Evolutionary conservation across 192 early-diverging fungal genomes (phyloP).

Genomic region (Pecoramyces ruminantium): DNA sequence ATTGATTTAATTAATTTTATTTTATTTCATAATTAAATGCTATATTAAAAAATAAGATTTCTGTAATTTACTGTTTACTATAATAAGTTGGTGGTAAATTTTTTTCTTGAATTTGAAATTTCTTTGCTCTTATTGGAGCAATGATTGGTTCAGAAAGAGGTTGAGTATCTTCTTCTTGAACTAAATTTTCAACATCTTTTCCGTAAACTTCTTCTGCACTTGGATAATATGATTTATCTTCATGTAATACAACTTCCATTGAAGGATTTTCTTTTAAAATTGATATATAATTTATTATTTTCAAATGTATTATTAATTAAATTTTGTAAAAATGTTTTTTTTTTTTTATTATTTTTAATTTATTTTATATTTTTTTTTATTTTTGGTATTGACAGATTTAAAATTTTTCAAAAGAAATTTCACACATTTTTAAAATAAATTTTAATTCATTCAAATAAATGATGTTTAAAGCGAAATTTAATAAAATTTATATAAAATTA

Average conservation of each 20-base stretch:
- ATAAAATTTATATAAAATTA: too few relatives aligned
- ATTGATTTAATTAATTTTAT: too few relatives aligned
- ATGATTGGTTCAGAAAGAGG: constrained; percentile 87
- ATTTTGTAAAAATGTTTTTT: too few relatives aligned
- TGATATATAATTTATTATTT: neutral
- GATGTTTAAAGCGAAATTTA: too few relatives aligned
- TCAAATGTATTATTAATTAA: too few relatives aligned
- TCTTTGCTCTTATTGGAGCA: constrained; percentile 69
- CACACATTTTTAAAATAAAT: too few relatives aligned
- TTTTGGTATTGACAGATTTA: too few relatives aligned
- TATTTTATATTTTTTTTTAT: too few relatives aligned
- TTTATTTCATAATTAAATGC: too few relatives aligned
- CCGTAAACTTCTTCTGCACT: constrained; percentile 95
- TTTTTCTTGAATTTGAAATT: constrained; percentile 71
- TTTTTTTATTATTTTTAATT: too few relatives aligned
- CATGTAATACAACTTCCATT: constrained; percentile 81
- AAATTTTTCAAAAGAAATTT: too few relatives aligned
- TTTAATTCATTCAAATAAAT: too few relatives aligned
- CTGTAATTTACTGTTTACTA: constrained; percentile 60
- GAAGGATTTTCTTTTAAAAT: constrained; percentile 24
- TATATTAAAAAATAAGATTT: neutral
- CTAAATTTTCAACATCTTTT: constrained; percentile 78
- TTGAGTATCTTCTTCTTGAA: constrained; percentile 97
- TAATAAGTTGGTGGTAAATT: constrained; percentile 68
- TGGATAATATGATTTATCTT: constrained; percentile 98